Percentiles rank a stretch among this genome's conserved stretches.
These are phyloP conservation scores for Penicillium steckii DNA, from an alignment of 495 filamentous ascomycete genomes.

Conservation along the genomic window DNA sequence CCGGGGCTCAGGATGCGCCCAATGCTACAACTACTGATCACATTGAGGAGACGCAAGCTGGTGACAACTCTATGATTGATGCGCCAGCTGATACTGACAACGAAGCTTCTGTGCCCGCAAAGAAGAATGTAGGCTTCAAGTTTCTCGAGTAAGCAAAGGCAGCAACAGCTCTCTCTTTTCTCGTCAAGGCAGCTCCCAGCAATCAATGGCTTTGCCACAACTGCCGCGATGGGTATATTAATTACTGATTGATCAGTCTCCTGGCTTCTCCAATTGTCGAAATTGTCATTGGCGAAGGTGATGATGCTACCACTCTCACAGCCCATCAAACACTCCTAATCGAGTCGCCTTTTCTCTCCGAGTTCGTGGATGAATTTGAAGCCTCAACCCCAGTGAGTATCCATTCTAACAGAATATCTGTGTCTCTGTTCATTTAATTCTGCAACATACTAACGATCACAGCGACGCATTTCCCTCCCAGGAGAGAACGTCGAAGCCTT, in stretches of 20 bases:
- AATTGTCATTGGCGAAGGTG: slow-evolving; percentile 66
- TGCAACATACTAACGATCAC: slow-evolving; percentile 4
- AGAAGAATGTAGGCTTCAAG: slow-evolving; percentile 24
- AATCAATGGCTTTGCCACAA: neutral
- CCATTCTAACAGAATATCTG: too few relatives aligned
- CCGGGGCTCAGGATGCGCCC: slow-evolving; percentile 8
- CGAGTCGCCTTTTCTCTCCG: slow-evolving; percentile 72
- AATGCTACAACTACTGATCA: neutral
- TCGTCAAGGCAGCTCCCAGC: neutral
- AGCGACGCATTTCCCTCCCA: slow-evolving; percentile 65
- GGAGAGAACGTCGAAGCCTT: slow-evolving; percentile 77
- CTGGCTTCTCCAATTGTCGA: slow-evolving; percentile 79
- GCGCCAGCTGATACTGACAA: slow-evolving; percentile 19
- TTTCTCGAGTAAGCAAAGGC: slow-evolving; percentile 42
- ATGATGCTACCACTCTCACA: slow-evolving; percentile 59
- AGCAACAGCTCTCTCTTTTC: neutral
- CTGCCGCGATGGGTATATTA: neutral
- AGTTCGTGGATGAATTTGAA: slow-evolving; percentile 55
- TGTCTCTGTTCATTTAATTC: too few relatives aligned
- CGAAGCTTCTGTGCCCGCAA: slow-evolving; percentile 18
- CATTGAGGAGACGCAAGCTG: neutral
- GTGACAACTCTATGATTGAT: slow-evolving; percentile 25
- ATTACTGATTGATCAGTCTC: slow-evolving; percentile 21
- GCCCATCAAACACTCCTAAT: slow-evolving; percentile 78
- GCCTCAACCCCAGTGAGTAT: slow-evolving; percentile 33